These are phyloP conservation scores for Colletotrichum kahawae DNA, from an alignment of 2,329 filamentous ascomycete genomes.

Conservation along the genomic window DNA sequence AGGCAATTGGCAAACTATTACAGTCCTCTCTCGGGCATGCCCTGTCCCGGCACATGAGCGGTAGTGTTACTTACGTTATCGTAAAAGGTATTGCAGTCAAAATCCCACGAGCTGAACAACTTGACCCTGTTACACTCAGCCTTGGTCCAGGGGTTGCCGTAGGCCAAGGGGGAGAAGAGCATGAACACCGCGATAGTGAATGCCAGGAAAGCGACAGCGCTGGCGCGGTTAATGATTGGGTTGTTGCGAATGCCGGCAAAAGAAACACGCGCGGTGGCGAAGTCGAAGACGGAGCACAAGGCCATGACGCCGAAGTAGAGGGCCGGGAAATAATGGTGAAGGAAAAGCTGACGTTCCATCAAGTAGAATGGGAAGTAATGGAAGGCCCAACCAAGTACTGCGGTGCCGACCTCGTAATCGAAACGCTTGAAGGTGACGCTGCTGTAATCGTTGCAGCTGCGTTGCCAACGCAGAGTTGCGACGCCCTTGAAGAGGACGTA, in stretches of 20 bases:
- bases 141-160: constrained; percentile 95
- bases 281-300: constrained; percentile 90
- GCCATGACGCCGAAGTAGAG: constrained; percentile 93
- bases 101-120: constrained; percentile 90
- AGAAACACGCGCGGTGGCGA: constrained; percentile 74
- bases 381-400: constrained; percentile 91
- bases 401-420: constrained; percentile 93
- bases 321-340: constrained; percentile 98
- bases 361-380: constrained; percentile 99
- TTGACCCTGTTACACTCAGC: constrained; percentile 85
- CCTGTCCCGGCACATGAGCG: constrained; percentile 39
- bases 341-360: constrained; percentile 97
- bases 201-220: constrained; percentile 75
- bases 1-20: not conserved
- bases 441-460: constrained; percentile 85
- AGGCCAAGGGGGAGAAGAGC: constrained; percentile 87
- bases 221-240: constrained; percentile 75
- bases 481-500: constrained; percentile 88
- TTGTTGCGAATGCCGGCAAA: constrained; percentile 71
- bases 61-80: constrained; percentile 72
- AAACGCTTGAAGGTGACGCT: constrained; percentile 90
- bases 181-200: constrained; percentile 78
- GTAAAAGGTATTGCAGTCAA: constrained; percentile 95
- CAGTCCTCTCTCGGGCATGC: constrained; percentile 33
- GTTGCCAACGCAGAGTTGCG: constrained; percentile 90